Conservation (phyloP, 2,329 filamentous ascomycete genomes). For the Claviceps monticola region DNA sequence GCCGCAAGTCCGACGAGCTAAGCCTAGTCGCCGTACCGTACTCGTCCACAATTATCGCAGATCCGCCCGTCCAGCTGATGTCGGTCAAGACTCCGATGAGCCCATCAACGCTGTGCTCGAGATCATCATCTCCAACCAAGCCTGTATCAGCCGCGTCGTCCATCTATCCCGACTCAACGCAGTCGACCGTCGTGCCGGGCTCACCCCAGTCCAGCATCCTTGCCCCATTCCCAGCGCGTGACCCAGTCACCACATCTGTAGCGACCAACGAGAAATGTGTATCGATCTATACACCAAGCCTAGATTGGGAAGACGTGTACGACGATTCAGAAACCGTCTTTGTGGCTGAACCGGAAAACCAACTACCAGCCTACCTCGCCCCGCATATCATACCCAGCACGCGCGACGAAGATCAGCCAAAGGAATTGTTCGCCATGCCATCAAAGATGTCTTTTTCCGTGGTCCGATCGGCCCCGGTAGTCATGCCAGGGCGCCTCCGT, state of each 20-base stretch:
- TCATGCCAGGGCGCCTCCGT: not conserved
- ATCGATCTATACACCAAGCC: not conserved
- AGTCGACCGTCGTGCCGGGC: not conserved
- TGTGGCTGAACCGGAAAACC: not conserved
- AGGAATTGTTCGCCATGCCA: not conserved
- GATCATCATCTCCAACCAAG: not conserved
- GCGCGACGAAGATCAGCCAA: slow-evolving; percentile 1
- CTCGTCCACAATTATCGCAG: not conserved
- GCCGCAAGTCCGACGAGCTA: not conserved
- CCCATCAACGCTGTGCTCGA: not conserved
- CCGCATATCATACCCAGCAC: slow-evolving; percentile 3
- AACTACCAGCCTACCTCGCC: slow-evolving; percentile 2
- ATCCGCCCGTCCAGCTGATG: not conserved
- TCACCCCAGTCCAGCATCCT: not conserved
- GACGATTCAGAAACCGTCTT: not conserved
- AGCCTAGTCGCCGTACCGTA: slow-evolving; percentile 1
- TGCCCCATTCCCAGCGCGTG: not conserved
- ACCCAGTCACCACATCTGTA: not conserved
- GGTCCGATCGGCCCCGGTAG: not conserved
- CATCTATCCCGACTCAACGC: slow-evolving; percentile 2
- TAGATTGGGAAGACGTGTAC: not conserved
- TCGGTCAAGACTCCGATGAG: not conserved
- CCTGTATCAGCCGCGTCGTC: not conserved
- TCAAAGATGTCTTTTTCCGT: not conserved
- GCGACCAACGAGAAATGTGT: not conserved